Base-by-base conservation (phyloP, 176 grass and related monocot genomes). In the Canna indica region DNA sequence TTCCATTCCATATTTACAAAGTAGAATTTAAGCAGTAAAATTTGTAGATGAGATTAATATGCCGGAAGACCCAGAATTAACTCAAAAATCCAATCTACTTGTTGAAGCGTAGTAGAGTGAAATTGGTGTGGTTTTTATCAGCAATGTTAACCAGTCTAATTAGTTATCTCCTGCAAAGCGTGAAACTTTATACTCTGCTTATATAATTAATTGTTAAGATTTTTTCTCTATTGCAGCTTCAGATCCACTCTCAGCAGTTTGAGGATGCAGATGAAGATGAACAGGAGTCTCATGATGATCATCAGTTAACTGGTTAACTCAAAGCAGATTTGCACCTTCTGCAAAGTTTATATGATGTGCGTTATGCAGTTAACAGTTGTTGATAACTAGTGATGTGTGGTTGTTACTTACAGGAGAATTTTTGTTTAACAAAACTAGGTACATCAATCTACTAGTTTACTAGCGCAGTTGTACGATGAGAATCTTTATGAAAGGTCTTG, bases 231-330 rank as follows among this genome's bases (percentile, higher is more conserved):
- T 41, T 36, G 62, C 85, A 97, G 93, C 93, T 97, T 78, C 86
- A 87, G 47, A 92, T 97, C 73, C 77, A 83, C 26, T 86, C 89
- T 69, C 81, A 87, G 46, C 79, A 84, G 20, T 97, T 97, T n/a
- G 88, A 92, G 68, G 88, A 92, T 92, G 88, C 93, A 42, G 93
- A 92, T 0, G 93, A 96, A 81, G 58, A 50, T 22, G 70, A 74
- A 83, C 30, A 50, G 11, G 79, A 74, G 59, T 69, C 65, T 73
- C 84, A 81, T 76, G 84, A 86, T 36, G 80, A 77, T 64, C 90
- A 83, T 79, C 70, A 28, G 36, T 27, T 50, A 36, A 33, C 15
- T 13, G 52, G 68, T 64, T 66, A 73, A 38, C 14, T 35, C 17
- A 10, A 66, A n/a, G n/a, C n/a, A n/a, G n/a, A n/a, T n/a, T 39